phyloP scores from a whole-genome alignment of 1,139 yeast species.

The Suhomyces panamericanus region DNA sequence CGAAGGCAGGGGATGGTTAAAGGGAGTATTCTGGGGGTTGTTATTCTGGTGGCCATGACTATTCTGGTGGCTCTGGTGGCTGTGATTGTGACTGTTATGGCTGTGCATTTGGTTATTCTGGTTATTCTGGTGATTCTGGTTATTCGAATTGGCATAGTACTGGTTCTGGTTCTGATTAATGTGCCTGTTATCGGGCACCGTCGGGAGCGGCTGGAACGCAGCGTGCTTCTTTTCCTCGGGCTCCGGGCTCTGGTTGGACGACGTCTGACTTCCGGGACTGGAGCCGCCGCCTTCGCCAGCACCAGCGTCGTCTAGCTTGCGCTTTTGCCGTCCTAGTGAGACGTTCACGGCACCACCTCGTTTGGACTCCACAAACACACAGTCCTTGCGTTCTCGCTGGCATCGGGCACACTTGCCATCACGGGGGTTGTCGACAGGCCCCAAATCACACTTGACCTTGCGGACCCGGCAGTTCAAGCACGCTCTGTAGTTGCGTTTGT shows the following conservation, averaged over 20 bases:
- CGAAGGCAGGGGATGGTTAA: not conserved
- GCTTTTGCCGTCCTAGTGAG: slow-evolving; percentile 35
- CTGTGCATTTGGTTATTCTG: no score
- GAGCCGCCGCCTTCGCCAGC: slow-evolving; percentile 6
- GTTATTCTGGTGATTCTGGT: no score
- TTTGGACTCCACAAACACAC: slow-evolving; percentile 69
- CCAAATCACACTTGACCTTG: slow-evolving; percentile 83
- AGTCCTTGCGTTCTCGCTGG: slow-evolving; percentile 73
- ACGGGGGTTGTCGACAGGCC: slow-evolving; percentile 68
- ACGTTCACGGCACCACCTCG: slow-evolving; percentile 58
- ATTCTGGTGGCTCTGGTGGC: no score
- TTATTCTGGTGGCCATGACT: not conserved
- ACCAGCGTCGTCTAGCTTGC: slow-evolving; percentile 21
- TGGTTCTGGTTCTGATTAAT: no score
- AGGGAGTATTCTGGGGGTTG: not conserved
- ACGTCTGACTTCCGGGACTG: slow-evolving; percentile 6
- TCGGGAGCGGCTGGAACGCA: no score
- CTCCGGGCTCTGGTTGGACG: slow-evolving; percentile 8
- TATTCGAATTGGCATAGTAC: no score
- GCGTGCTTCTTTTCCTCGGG: slow-evolving; percentile 1
- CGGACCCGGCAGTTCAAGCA: slow-evolving; percentile 81
- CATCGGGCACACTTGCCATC: slow-evolving; percentile 88
- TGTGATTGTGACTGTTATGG: no score
- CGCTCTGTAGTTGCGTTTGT: slow-evolving; percentile 68
- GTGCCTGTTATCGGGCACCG: no score